Conservation (phyloP, 2,329 filamentous ascomycete genomes). For the Esteya vermicola region DNA sequence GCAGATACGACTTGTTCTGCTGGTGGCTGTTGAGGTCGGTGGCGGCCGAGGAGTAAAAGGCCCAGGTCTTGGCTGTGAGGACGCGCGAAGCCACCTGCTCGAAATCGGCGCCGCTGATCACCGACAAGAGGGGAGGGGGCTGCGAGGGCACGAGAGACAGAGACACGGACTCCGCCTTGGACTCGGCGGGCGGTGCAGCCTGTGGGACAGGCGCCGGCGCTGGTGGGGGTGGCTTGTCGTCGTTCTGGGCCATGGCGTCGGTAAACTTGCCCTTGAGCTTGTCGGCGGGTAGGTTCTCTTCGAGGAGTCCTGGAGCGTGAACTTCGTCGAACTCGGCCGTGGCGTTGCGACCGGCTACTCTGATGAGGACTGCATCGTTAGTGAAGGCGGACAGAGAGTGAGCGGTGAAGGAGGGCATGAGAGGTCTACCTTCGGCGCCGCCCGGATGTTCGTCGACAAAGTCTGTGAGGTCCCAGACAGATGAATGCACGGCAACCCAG, state of each 20-base stretch:
- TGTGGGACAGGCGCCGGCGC: constrained; percentile 1
- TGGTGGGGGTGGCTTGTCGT: constrained; percentile 7
- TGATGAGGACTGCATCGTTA: constrained; percentile 23
- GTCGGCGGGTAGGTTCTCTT: constrained; percentile 24
- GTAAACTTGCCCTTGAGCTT: constrained; percentile 35
- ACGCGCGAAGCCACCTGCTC: constrained; percentile 29
- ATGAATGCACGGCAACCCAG: constrained; percentile 1
- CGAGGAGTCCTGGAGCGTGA: constrained; percentile 28
- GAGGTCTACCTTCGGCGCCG: neutral
- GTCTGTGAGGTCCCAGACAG: constrained; percentile 6
- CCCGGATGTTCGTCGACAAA: constrained; percentile 5
- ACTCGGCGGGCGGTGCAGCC: neutral
- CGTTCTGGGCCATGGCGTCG: constrained; percentile 17
- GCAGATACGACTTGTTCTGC: constrained; percentile 23
- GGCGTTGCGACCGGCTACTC: constrained; percentile 38
- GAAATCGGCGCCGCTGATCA: constrained; percentile 28
- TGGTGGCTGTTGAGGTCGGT: constrained; percentile 38
- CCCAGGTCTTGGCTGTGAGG: constrained; percentile 33
- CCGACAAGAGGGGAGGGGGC: constrained; percentile 7
- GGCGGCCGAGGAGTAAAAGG: constrained; percentile 37
- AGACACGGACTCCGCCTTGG: no score
- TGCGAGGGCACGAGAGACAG: neutral
- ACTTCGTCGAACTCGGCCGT: constrained; percentile 35
- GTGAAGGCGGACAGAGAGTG: neutral
- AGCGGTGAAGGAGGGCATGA: neutral